phyloP scores from a whole-genome alignment of 306 rosid species.

The Casuarina glauca region DNA sequence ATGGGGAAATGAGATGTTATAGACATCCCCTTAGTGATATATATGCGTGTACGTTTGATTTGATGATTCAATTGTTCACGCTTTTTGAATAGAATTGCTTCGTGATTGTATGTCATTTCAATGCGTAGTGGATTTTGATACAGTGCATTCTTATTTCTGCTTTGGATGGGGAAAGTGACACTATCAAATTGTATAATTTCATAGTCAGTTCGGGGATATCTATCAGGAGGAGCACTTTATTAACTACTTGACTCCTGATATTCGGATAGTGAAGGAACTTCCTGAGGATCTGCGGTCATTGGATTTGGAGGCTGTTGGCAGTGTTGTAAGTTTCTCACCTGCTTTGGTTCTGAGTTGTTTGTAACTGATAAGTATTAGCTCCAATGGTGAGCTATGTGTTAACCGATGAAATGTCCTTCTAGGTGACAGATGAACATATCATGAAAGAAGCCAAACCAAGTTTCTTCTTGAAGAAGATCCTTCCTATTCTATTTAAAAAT shows the following conservation, averaged over 20 bases:
- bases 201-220: constrained; percentile 88
- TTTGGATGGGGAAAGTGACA: constrained; percentile 43
- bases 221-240: constrained; percentile 92
- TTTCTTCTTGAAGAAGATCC: constrained; percentile 75
- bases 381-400: constrained; percentile 18
- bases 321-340: constrained; percentile 62
- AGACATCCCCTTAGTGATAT: not conserved
- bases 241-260: constrained; percentile 81
- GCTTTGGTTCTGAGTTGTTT: not conserved
- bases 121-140: constrained; percentile 11
- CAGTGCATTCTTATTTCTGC: constrained; percentile 22
- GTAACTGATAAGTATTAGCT: constrained; percentile 10
- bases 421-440: constrained; percentile 90
- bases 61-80: not conserved
- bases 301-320: constrained; percentile 85
- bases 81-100: constrained; percentile 16
- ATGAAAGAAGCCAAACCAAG: constrained; percentile 92
- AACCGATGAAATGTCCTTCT: constrained; percentile 37
- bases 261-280: constrained; percentile 88
- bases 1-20: not conserved
- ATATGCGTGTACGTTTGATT: not conserved
- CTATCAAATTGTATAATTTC: constrained; percentile 44
- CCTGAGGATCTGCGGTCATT: constrained; percentile 76
- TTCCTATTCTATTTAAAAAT: constrained; percentile 77
- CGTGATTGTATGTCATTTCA: constrained; percentile 18